These are phyloP conservation scores for Heritiera littoralis DNA, from an alignment of 345 rosid genomes.

Conservation along the genomic window DNA sequence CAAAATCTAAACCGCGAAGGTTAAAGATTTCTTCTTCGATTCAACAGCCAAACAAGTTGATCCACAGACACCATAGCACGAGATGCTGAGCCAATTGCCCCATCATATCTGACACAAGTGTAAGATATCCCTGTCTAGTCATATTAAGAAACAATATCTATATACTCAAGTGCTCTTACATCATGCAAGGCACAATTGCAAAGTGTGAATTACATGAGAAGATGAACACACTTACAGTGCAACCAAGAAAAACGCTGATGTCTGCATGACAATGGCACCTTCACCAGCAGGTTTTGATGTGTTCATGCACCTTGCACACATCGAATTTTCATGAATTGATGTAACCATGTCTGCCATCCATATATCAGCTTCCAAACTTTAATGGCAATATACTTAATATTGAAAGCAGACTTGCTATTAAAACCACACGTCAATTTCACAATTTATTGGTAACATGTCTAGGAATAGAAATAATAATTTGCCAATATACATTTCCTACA, in stretches of 20 bases:
- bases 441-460: neutral
- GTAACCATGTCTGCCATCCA: slow-evolving; percentile 62
- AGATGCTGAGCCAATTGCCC: slow-evolving; percentile 73
- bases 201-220: neutral
- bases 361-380: slow-evolving; percentile 5
- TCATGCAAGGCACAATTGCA: neutral
- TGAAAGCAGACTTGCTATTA: neutral
- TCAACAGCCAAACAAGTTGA: slow-evolving; percentile 56
- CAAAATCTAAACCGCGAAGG: neutral
- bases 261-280: slow-evolving; percentile 83
- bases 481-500: neutral
- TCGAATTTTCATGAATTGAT: slow-evolving; percentile 76
- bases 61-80: slow-evolving; percentile 71
- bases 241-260: slow-evolving; percentile 59
- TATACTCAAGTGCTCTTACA: neutral
- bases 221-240: slow-evolving; percentile 54
- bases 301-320: slow-evolving; percentile 76
- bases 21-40: slow-evolving; percentile 38
- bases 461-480: neutral
- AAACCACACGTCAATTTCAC: neutral
- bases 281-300: slow-evolving; percentile 63
- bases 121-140: neutral
- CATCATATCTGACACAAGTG: slow-evolving; percentile 55
- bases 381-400: neutral
- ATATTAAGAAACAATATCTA: neutral